Evolutionary conservation across 805 yeast genomes (phyloP).

Genomic region (Hanseniaspora valbyensis): DNA sequence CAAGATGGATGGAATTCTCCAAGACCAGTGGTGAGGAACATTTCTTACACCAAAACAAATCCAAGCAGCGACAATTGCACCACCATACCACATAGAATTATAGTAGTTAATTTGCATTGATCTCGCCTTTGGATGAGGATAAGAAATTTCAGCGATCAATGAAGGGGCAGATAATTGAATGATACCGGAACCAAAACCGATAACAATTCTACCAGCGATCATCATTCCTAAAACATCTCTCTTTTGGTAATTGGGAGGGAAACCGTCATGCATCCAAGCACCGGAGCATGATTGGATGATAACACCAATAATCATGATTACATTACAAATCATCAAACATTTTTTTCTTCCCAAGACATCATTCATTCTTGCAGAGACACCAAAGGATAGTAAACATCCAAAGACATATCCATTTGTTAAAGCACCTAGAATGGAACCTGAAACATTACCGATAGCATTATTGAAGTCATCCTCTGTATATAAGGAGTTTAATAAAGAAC

Average conservation of each 20-base stretch:
- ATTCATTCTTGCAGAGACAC: conserved; percentile 24
- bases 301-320: conserved; percentile 20
- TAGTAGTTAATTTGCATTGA: conserved; percentile 36
- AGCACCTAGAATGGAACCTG: conserved; percentile 34
- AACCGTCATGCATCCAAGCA: conserved; percentile 24
- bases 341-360: conserved; percentile 37
- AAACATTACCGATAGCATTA: conserved; percentile 32
- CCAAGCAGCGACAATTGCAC: conserved; percentile 46
- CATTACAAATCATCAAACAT: conserved; percentile 22
- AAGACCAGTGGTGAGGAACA: conserved; percentile 30
- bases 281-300: conserved; percentile 18
- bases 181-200: conserved; percentile 39
- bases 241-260: conserved; percentile 31
- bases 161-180: conserved; percentile 39
- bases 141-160: conserved; percentile 40
- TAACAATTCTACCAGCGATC: conserved; percentile 36
- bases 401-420: conserved; percentile 34
- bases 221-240: conserved; percentile 32
- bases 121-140: conserved; percentile 34
- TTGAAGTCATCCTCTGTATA: conserved; percentile 38
- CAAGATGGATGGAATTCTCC: conserved; percentile 46
- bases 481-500: conserved; percentile 41
- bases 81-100: conserved; percentile 44
- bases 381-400: conserved; percentile 31
- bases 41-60: conserved; percentile 37